Base-by-base conservation (phyloP, 2,329 filamentous ascomycete genomes). In the Cadophora luteo-olivacea region DNA sequence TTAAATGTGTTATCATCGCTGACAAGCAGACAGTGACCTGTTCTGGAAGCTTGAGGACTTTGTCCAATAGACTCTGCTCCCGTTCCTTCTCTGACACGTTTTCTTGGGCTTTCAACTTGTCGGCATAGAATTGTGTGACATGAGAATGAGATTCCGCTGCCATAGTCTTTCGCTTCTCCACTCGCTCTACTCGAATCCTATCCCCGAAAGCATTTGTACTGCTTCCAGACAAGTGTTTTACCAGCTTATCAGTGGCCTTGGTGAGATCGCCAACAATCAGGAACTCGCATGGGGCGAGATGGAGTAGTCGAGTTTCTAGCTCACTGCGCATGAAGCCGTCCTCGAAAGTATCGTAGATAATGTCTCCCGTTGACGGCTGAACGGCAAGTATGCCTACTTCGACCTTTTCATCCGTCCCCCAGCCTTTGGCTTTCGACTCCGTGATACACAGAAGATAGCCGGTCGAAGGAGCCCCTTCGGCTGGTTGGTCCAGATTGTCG, bases 251-350 rank as follows among this genome's bases (percentile, higher is more conserved):
- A 0, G 94, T 97, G 0, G 93, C 92, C 75, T 91, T 94, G 0
- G 94, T 96, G 16, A 98, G 86, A 16, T 96, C 89, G 16, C 96
- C 96, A 1, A 99, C 93, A 55, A 99, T 91, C 38, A 99, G 84
- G 70, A 99, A 93, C 79, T 99, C 96, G 80, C 94, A 97, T 0
- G 96, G 96, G 0, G 95, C 93, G 72, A 99, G 97, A 78, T 99
- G 96, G 36, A 99, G 83, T 32, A 99, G 82, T n/a, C 96, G 85
- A 0, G 96, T 99, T 81, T 99, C 96, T 41, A 99, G 92, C 78
- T 99, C 96, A 75, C 91, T 94, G 61, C 96, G 87, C 95, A 99
- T 97, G 81, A 98, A 98, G 1, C 95, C 94, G 76, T 99, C 96
- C 74, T 98, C 93, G 75, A 99, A 99, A 68, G 91, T 90, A 77